Conservation (phyloP, 768 basidiomycete species). For the Punctularia strigosozonata region DNA sequence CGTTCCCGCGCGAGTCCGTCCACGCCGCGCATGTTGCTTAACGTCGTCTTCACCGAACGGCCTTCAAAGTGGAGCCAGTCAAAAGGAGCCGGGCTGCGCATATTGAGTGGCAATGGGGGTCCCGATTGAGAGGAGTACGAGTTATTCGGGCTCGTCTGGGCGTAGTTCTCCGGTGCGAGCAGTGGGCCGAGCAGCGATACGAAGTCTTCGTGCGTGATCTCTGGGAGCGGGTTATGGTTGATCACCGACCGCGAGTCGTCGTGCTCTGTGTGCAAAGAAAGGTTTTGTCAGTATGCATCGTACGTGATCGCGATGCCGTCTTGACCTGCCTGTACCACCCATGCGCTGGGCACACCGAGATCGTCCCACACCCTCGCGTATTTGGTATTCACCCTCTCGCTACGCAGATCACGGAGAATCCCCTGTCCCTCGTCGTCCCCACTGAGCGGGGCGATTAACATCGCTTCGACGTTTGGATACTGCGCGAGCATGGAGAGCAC, state of each 20-base stretch:
- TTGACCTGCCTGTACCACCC: conserved; percentile 53
- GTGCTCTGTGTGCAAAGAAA: conserved; percentile 28
- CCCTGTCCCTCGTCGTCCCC: conserved; percentile 58
- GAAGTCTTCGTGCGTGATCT: conserved; percentile 81
- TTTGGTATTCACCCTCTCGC: conserved; percentile 54
- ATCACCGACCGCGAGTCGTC: conserved; percentile 56
- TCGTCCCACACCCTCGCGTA: conserved; percentile 67
- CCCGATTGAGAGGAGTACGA: conserved; percentile 13
- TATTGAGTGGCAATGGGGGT: conserved; percentile 20
- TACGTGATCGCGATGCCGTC: background rate
- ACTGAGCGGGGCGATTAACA: conserved; percentile 63
- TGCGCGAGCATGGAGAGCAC: conserved; percentile 64
- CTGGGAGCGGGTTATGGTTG: conserved; percentile 81
- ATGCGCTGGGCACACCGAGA: conserved; percentile 67
- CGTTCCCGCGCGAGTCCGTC: conserved; percentile 76
- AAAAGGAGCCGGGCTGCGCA: conserved; percentile 63
- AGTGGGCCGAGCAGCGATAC: conserved; percentile 70
- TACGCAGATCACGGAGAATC: conserved; percentile 53
- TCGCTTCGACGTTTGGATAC: conserved; percentile 51
- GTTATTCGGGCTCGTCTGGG: conserved; percentile 9
- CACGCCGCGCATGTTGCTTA: conserved; percentile 66
- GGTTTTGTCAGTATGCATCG: conserved; percentile 2
- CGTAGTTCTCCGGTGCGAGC: conserved; percentile 71
- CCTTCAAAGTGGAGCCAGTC: conserved; percentile 87
- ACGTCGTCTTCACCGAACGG: conserved; percentile 65